A percentile compares a stretch with the other conserved stretches of the same genome.
Conservation (phyloP, 768 basidiomycete species). For the Boletus barrowsii region DNA sequence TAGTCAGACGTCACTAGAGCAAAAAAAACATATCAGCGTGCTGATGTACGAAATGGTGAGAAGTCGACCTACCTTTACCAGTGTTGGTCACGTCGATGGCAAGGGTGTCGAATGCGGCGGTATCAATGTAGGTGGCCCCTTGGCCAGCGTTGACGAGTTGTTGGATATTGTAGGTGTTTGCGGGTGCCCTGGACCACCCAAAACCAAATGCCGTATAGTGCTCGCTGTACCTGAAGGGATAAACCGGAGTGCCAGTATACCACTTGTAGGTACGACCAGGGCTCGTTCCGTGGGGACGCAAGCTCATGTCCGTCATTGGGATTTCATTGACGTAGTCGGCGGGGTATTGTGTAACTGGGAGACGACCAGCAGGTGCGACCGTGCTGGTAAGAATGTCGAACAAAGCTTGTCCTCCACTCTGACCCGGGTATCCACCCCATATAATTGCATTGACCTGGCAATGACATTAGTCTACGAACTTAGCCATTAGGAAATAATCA, state of each 20-base stretch:
- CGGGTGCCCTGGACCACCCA: constrained; percentile 36
- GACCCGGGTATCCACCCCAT: constrained; percentile 46
- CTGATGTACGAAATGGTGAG: not conserved
- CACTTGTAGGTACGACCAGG: constrained; percentile 60
- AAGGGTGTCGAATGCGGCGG: constrained; percentile 48
- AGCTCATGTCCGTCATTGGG: no score
- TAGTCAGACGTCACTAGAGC: constrained; percentile 47
- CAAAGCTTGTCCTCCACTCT: constrained; percentile 47
- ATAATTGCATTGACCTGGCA: constrained; percentile 46
- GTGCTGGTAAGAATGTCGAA: constrained; percentile 53
- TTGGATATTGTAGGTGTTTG: constrained; percentile 40
- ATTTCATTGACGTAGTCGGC: constrained; percentile 43
- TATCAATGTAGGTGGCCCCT: constrained; percentile 33
- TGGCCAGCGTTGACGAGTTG: constrained; percentile 32
- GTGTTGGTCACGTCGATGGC: constrained; percentile 47
- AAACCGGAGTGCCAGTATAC: constrained; percentile 51
- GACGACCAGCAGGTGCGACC: constrained; percentile 51
- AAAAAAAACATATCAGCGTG: not conserved
- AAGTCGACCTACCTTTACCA: constrained; percentile 27
- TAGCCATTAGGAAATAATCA: constrained; percentile 16
- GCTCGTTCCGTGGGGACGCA: constrained; percentile 29
- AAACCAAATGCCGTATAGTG: no score
- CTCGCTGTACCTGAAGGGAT: constrained; percentile 28
- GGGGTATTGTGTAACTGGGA: constrained; percentile 54
- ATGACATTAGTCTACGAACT: not conserved